Percentiles rank a stretch among this genome's conserved stretches.
Evolutionary conservation across 257 asterid genomes (phyloP).

Genomic region (Penstemon newberryi): DNA sequence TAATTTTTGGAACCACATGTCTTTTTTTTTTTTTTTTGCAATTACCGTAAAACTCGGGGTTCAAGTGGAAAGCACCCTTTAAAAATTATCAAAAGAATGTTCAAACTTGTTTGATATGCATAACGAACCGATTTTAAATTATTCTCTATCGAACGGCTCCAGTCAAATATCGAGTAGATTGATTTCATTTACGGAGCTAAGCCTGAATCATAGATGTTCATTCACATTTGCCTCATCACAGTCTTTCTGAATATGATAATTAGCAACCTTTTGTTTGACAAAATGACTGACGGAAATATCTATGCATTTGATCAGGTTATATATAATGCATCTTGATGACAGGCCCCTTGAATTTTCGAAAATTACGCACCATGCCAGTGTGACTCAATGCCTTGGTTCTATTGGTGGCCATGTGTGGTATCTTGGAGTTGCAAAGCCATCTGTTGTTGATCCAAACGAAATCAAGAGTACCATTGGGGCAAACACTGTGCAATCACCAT

Average conservation of each 20-base stretch:
- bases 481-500: conserved; percentile 42
- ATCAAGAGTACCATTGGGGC: conserved; percentile 28
- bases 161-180: too few species aligned
- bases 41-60: too few species aligned
- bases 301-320: conserved; percentile 45
- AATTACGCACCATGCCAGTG: conserved; percentile 86
- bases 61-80: too few species aligned
- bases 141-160: too few species aligned
- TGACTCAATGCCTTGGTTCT: conserved; percentile 91
- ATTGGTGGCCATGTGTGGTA: conserved; percentile 85
- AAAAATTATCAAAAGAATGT: too few species aligned
- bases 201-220: too few species aligned
- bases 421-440: conserved; percentile 87
- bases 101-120: too few species aligned
- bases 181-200: too few species aligned
- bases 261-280: neutral
- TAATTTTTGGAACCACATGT: too few species aligned
- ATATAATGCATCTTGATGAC: conserved; percentile 73
- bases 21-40: too few species aligned
- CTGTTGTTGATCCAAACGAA: conserved; percentile 51
- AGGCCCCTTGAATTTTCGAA: conserved; percentile 59
- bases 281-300: neutral
- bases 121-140: too few species aligned
- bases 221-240: neutral
- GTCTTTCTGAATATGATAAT: neutral